Conservation (phyloP, 2,329 filamentous ascomycete species). For the Ceratocystis diversiconidia region DNA sequence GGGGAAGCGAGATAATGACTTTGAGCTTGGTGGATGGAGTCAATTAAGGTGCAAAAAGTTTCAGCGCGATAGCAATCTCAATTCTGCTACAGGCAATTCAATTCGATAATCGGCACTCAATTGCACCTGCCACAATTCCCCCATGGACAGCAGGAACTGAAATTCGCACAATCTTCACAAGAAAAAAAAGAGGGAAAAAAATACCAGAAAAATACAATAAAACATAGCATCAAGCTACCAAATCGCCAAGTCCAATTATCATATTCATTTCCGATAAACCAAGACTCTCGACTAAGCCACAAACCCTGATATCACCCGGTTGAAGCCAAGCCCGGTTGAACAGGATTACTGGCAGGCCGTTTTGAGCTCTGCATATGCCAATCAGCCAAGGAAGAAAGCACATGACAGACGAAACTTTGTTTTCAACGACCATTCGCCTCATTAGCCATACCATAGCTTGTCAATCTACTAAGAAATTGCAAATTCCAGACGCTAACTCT, state of each 20-base stretch:
- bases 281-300: constrained; percentile 2
- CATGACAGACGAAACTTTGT: too few species aligned
- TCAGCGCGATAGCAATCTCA: not conserved
- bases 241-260: not conserved
- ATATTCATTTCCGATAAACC: constrained; percentile 1
- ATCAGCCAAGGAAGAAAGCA: not conserved
- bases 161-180: not conserved
- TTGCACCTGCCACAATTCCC: not conserved
- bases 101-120: not conserved
- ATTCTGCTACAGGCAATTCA: not conserved
- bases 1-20: too few species aligned
- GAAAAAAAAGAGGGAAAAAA: not conserved
- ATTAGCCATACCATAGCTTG: not conserved
- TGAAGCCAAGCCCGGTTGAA: not conserved
- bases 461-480: not conserved
- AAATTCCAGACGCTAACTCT: constrained; percentile 7
- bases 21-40: constrained; percentile 4
- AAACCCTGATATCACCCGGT: not conserved
- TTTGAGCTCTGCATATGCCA: not conserved
- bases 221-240: not conserved
- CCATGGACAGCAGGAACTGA: not conserved
- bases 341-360: not conserved
- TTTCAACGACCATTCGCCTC: not conserved
- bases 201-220: too few species aligned
- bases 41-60: not conserved